Evolutionary conservation across 192 early-diverging fungal genomes (phyloP).

Genomic region (Linderina pennispora): DNA sequence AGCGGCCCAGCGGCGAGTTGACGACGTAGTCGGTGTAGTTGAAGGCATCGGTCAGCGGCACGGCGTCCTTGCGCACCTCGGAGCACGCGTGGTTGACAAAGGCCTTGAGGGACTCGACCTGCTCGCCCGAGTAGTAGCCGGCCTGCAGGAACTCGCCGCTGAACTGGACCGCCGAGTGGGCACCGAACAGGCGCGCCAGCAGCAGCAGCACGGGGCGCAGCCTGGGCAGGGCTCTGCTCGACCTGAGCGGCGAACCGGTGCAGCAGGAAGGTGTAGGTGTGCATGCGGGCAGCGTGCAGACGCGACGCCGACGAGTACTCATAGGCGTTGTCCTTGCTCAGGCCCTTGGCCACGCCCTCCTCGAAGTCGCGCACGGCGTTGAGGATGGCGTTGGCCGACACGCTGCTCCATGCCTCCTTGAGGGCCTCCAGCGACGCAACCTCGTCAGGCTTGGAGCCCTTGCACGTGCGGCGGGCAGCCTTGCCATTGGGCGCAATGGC

Average conservation of each 20-base stretch:
- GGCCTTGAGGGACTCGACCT: conserved; percentile 64
- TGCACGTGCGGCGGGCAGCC: conserved; percentile 10
- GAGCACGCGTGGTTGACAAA: conserved; percentile 61
- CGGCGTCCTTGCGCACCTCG: conserved; percentile 69
- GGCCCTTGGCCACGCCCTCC: conserved; percentile 51
- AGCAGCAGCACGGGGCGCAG: conserved; percentile 58
- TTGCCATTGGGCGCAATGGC: conserved; percentile 40
- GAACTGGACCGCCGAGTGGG: conserved; percentile 76
- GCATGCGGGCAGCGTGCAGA: conserved; percentile 75
- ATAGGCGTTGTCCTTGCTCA: conserved; percentile 75
- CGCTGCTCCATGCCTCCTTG: conserved; percentile 73
- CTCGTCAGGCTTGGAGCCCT: conserved; percentile 15
- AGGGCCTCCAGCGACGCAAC: conserved; percentile 55
- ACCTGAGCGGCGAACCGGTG: conserved; percentile 78
- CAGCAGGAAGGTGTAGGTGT: conserved; percentile 80
- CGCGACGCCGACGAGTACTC: conserved; percentile 83
- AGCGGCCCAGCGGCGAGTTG: conserved; percentile 81
- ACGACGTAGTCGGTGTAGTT: conserved; percentile 85
- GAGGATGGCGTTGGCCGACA: conserved; percentile 75
- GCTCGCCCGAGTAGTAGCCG: conserved; percentile 66
- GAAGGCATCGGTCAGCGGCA: conserved; percentile 83
- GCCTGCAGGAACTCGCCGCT: conserved; percentile 83
- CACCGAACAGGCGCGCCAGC: conserved; percentile 76
- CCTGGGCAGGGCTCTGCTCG: conserved; percentile 53
- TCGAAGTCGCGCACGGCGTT: conserved; percentile 79